phyloP scores from a whole-genome alignment of 768 basidiomycete species.

The Lactarius trivialis region DNA sequence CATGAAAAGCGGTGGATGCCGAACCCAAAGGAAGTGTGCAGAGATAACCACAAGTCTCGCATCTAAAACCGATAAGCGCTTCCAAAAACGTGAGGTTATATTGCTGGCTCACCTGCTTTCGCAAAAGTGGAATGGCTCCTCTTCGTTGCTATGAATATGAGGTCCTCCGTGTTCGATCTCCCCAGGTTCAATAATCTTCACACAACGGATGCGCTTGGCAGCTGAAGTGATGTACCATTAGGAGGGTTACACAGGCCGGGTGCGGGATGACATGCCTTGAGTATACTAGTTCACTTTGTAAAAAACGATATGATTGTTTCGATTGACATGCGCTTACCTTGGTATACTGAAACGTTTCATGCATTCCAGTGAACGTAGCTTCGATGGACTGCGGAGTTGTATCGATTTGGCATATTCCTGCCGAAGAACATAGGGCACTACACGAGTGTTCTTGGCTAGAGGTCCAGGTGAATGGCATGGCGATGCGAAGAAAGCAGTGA shows the following conservation, averaged over 20 bases:
- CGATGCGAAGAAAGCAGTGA: background rate
- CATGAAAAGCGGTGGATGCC: background rate
- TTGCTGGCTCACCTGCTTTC: conserved; percentile 35
- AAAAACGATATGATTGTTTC: background rate
- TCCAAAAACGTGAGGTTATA: background rate
- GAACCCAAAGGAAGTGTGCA: conserved; percentile 50
- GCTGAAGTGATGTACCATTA: conserved; percentile 28
- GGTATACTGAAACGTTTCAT: conserved; percentile 57
- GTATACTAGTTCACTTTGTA: conserved; percentile 35
- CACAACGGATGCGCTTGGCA: conserved; percentile 45
- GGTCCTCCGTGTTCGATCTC: conserved; percentile 37
- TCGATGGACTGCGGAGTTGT: conserved; percentile 53
- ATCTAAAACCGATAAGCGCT: conserved; percentile 30
- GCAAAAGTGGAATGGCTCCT: conserved; percentile 47
- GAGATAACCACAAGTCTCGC: conserved; percentile 49
- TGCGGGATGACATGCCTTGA: conserved; percentile 35
- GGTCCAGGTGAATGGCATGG: background rate
- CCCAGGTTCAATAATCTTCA: conserved; percentile 40
- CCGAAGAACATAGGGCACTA: conserved; percentile 34
- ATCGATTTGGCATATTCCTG: conserved; percentile 54
- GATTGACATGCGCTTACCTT: conserved; percentile 35
- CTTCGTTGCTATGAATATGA: conserved; percentile 44
- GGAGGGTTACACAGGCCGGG: background rate
- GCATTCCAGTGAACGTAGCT: conserved; percentile 51
- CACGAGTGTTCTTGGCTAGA: conserved; percentile 49